Conservation (phyloP, 495 filamentous ascomycete genomes). For the Penicillium chermesinum region DNA sequence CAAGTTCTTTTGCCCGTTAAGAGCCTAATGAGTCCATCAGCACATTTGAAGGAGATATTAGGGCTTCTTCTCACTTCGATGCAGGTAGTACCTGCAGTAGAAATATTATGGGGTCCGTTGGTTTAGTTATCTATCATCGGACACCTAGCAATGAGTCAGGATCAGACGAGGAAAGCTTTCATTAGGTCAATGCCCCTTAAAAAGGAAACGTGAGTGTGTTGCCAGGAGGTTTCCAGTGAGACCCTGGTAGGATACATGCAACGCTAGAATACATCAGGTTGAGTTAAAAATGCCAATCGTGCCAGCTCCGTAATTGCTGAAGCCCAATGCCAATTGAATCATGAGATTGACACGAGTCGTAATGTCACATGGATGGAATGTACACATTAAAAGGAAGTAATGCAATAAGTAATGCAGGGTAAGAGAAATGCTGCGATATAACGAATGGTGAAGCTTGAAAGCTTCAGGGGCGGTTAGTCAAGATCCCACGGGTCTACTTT, state of each 20-base stretch:
- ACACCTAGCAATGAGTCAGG: no score
- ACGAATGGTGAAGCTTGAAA: neutral
- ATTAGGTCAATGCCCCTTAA: no score
- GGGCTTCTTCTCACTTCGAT: no score
- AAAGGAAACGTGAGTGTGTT: no score
- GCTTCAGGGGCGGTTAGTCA: constrained; percentile 14
- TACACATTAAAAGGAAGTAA: constrained; percentile 18
- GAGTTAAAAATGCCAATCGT: constrained; percentile 9
- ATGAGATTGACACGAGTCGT: constrained; percentile 16
- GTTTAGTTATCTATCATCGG: no score
- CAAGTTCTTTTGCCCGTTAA: no score
- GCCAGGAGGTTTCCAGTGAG: neutral
- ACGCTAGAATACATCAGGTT: constrained; percentile 30
- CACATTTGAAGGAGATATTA: no score
- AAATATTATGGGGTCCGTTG: no score
- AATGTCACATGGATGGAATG: constrained; percentile 9
- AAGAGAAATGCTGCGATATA: neutral
- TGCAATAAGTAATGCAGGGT: constrained; percentile 5
- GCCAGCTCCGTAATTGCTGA: constrained; percentile 2
- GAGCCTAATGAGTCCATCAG: no score
- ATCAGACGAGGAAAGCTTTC: no score
- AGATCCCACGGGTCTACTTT: constrained; percentile 31
- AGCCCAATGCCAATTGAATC: constrained; percentile 5
- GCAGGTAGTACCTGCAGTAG: no score
- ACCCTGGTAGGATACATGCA: constrained; percentile 5